These are phyloP conservation scores for Erysiphe pulchra DNA, from an alignment of 2,329 filamentous ascomycete species.

Conservation along the genomic window DNA sequence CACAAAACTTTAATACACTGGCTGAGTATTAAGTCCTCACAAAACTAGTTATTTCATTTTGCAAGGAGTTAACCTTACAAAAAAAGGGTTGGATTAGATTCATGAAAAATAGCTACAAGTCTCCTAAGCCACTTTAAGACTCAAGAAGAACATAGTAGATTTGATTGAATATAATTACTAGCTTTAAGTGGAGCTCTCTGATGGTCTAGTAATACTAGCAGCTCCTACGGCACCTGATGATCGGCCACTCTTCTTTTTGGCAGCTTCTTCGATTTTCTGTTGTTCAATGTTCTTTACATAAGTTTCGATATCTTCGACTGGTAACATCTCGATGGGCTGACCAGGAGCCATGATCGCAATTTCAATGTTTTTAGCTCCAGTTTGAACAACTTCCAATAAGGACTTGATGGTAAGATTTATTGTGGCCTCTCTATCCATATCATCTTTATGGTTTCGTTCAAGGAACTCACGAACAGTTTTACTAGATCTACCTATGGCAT, in stretches of 20 bases:
- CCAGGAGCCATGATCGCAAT: conserved; percentile 95
- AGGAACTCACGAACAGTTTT: conserved; percentile 98
- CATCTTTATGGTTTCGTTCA: conserved; percentile 95
- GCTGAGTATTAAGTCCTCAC: too few species aligned
- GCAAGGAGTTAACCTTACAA: too few species aligned
- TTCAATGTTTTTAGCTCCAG: conserved; percentile 97
- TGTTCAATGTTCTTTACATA: conserved; percentile 98
- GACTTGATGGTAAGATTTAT: conserved; percentile 97
- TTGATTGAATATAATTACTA: too few species aligned
- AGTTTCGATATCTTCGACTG: conserved; percentile 82
- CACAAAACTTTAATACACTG: too few species aligned
- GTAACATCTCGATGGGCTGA: conserved; percentile 76
- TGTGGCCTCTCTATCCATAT: conserved; percentile 87
- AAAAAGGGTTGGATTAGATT: too few species aligned
- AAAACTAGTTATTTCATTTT: too few species aligned
- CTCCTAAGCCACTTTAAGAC: too few species aligned
- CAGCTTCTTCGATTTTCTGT: conserved; percentile 97
- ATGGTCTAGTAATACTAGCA: conserved; percentile 48
- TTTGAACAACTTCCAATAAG: conserved; percentile 90
- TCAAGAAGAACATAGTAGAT: too few species aligned
- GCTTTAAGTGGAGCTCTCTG: conserved; percentile 11
- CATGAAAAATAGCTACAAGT: too few species aligned
- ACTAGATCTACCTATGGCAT: conserved; percentile 91
- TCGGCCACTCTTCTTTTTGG: conserved; percentile 77
- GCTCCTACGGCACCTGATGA: conserved; percentile 27